A percentile compares a stretch with the other conserved stretches of the same genome.
Conservation (phyloP, 2,329 filamentous ascomycete species). For the Monilinia polystroma region DNA sequence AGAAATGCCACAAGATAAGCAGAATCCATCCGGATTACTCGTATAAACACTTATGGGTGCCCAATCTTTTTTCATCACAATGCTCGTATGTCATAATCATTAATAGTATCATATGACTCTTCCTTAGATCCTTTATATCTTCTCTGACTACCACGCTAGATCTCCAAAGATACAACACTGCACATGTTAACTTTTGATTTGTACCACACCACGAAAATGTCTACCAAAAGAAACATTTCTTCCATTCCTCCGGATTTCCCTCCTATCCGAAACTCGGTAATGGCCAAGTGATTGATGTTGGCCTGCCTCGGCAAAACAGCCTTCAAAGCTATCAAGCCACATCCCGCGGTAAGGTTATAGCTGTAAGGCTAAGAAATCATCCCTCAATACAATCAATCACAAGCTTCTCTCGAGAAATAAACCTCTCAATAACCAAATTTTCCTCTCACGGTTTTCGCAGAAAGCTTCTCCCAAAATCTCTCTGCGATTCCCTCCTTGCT, state of each 20-base stretch:
- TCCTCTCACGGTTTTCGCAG: not conserved
- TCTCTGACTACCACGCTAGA: not conserved
- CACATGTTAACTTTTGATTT: not conserved
- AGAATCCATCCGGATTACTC: not conserved
- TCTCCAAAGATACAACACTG: not conserved
- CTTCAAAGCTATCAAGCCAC: not conserved
- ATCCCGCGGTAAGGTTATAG: not conserved
- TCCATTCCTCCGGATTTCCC: slow-evolving; percentile 6
- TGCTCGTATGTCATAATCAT: slow-evolving; percentile 5
- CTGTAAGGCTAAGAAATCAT: not conserved
- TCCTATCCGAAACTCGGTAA: slow-evolving; percentile 15
- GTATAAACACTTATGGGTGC: too few relatives aligned
- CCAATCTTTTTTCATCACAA: not conserved
- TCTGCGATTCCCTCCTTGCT: not conserved
- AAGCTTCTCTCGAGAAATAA: slow-evolving; percentile 5
- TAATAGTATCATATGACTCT: slow-evolving; percentile 17
- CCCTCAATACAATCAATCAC: slow-evolving; percentile 10
- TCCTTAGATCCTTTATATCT: not conserved
- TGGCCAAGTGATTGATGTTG: slow-evolving; percentile 6
- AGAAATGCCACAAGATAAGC: slow-evolving; percentile 4
- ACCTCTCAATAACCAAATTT: not conserved
- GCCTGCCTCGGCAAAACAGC: slow-evolving; percentile 21
- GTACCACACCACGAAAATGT: not conserved
- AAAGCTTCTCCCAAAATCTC: not conserved
- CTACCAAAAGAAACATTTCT: not conserved